These are phyloP conservation scores for Rutstroemia sydowiana DNA, from an alignment of 2,329 filamentous ascomycete species.

Conservation along the genomic window DNA sequence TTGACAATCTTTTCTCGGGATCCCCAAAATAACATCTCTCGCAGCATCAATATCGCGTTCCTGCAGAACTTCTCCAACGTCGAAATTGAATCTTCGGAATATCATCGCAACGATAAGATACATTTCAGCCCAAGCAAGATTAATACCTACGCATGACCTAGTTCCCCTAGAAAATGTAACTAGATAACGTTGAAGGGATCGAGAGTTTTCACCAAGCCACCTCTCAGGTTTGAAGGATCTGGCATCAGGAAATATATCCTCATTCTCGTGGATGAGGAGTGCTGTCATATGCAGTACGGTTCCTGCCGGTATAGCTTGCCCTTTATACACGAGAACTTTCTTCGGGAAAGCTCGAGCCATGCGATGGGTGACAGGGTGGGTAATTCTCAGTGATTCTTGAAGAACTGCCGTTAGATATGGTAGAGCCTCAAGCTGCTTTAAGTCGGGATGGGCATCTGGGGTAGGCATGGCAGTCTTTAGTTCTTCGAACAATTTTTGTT, in stretches of 20 bases:
- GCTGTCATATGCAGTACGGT: conserved; percentile 34
- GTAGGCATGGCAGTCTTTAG: conserved; percentile 18
- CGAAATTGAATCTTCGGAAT: conserved; percentile 9
- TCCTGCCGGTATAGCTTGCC: conserved; percentile 17
- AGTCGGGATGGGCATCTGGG: neutral
- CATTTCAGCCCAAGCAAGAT: conserved; percentile 27
- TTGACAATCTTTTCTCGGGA: neutral
- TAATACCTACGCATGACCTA: conserved; percentile 25
- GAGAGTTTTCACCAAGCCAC: conserved; percentile 30
- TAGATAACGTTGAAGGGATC: conserved; percentile 20
- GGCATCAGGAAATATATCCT: conserved; percentile 26
- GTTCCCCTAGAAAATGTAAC: conserved; percentile 23
- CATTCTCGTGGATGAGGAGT: conserved; percentile 29
- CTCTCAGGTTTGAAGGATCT: conserved; percentile 30
- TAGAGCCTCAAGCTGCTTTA: conserved; percentile 18
- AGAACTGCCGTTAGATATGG: conserved; percentile 25
- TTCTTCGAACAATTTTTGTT: conserved; percentile 28
- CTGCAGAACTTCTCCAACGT: neutral
- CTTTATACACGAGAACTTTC: neutral
- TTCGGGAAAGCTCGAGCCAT: neutral
- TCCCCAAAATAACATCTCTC: neutral
- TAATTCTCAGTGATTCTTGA: conserved; percentile 25
- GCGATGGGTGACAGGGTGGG: neutral
- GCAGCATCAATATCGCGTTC: neutral
- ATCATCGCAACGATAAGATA: conserved; percentile 21